These are phyloP conservation scores for Ulmus americana DNA, from an alignment of 331 rosid species.

Conservation along the genomic window DNA sequence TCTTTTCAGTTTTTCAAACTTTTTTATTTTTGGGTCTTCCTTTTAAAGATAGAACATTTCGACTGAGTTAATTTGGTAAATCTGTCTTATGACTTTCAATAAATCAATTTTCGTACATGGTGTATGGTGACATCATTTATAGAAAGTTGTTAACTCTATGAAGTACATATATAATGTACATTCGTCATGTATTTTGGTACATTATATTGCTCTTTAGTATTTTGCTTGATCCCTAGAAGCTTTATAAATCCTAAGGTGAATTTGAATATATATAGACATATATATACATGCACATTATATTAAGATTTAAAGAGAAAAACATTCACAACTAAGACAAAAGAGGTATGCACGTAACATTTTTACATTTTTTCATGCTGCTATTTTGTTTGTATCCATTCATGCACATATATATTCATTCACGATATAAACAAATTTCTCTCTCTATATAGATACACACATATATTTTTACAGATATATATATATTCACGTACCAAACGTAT, in stretches of 20 bases:
- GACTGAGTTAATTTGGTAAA: background rate
- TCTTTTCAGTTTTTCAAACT: too few species aligned
- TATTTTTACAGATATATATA: too few species aligned
- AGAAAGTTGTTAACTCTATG: background rate
- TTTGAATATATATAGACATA: background rate
- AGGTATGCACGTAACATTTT: background rate
- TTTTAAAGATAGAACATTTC: too few species aligned
- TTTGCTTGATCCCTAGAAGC: background rate
- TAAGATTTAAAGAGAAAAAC: too few species aligned
- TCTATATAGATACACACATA: too few species aligned
- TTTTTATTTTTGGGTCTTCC: too few species aligned
- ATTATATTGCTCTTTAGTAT: background rate
- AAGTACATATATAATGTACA: background rate
- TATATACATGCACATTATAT: too few species aligned
- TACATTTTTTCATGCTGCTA: background rate
- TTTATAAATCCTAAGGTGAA: background rate
- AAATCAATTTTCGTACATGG: background rate
- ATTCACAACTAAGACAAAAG: background rate
- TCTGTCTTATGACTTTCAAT: background rate
- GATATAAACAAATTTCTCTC: background rate
- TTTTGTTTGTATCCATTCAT: background rate
- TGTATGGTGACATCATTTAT: constrained; percentile 4
- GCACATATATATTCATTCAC: background rate
- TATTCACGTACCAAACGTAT: too few species aligned
- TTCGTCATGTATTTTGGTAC: background rate